Percentiles rank a stretch among this genome's conserved stretches.
Conservation (phyloP, 495 filamentous ascomycete genomes). For the Sabuloglossum arenarium region DNA sequence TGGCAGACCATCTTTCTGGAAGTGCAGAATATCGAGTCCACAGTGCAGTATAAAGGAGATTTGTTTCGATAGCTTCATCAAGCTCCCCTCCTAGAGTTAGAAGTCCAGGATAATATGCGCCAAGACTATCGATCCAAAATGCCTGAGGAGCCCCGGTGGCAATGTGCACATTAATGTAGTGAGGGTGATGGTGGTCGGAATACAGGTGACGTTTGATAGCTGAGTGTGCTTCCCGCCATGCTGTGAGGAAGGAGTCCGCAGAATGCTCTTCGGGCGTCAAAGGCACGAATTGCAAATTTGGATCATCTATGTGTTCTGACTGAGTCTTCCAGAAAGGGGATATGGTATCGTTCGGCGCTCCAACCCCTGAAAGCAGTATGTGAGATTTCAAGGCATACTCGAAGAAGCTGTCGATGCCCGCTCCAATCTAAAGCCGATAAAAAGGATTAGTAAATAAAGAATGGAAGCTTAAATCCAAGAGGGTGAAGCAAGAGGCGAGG, state of each 20-base stretch:
- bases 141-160: conserved; percentile 62
- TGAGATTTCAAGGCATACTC: conserved; percentile 93
- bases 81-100: conserved; percentile 69
- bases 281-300: conserved; percentile 33
- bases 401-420: conserved; percentile 92
- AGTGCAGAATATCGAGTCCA: conserved; percentile 88
- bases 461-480: not conserved
- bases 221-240: conserved; percentile 70
- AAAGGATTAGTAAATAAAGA: not conserved
- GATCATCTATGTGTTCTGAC: conserved; percentile 14
- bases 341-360: conserved; percentile 14
- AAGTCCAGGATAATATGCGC: conserved; percentile 88
- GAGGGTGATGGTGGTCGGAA: conserved; percentile 61
- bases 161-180: conserved; percentile 78
- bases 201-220: conserved; percentile 74
- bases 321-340: conserved; percentile 23
- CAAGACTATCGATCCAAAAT: conserved; percentile 89
- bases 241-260: conserved; percentile 53
- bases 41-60: conserved; percentile 73
- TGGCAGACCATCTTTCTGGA: conserved; percentile 82
- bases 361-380: conserved; percentile 54
- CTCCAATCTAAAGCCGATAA: conserved; percentile 40
- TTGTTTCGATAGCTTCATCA: conserved; percentile 74
- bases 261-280: conserved; percentile 45
- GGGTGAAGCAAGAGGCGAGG: not conserved